Base-by-base conservation (phyloP, 2,329 filamentous ascomycete species). In the Fusarium redolens region DNA sequence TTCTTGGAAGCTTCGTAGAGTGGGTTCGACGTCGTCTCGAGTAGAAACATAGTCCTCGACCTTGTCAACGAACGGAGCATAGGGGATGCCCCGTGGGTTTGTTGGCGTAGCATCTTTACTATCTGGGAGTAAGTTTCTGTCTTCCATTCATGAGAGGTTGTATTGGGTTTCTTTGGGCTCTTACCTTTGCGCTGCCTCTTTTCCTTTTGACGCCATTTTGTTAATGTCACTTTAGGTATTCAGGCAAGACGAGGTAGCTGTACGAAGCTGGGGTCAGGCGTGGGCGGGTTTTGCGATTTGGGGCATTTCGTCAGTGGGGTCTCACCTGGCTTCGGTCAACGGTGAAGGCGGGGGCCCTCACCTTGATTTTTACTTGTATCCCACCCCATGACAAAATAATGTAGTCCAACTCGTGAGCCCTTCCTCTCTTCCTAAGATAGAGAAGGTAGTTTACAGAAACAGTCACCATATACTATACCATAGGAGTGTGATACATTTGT, bases 1-100 rank as follows among this genome's bases (percentile, higher is more conserved):
- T 86, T 97, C 94, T 81, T 96, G 93, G 81, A 97, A 97, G 81
- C 89, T 94, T 79, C 92, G 91, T 79, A 97, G 86, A 20, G 93
- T 95, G 50, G 88, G 86, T 80, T 97, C 94, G 76, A 96, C 94
- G 79, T 97, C 93, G 41, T 90, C 90, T 61, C 93, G 89, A 45
- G 92, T 90, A 48, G 92, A 86, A 65, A 96, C 92, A 86, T 96
- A 97, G 84, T 97, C 93, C 82, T 97, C 94, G 71, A 96, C 93
- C 77, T 92, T 93, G 83, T 96, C 93, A 79, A 96, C 93, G 81
- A 96, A 96, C 10, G 93, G 93, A 72, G 94, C 94, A 78, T 89
- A 90, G 30, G 94, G 94, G 68, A 97, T 97, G 68, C 94, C 94
- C 78, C 94, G 89, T 51, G 93, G 92, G 82, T 97, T 97, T 68